Evolutionary conservation across 352 stramenopile genomes (phyloP).

Genomic region (Halophytophthora batemanensis): DNA sequence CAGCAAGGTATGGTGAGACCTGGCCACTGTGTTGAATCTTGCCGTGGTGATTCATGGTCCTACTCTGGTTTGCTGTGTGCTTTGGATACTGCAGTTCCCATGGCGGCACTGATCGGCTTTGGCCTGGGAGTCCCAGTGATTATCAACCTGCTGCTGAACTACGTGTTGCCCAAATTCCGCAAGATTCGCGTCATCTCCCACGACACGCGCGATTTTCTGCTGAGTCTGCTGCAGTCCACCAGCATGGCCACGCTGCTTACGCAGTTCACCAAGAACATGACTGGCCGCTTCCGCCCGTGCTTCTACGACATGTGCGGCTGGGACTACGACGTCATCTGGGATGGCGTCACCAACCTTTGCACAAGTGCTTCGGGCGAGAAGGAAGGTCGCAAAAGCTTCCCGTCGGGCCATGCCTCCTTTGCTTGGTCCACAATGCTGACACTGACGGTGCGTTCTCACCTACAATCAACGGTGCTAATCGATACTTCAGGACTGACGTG

Average conservation of each 20-base stretch:
- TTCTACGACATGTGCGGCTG: conserved; percentile 82
- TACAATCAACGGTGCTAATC: background rate
- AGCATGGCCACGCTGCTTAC: conserved; percentile 54
- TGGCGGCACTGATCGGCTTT: conserved; percentile 32
- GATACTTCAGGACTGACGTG: background rate
- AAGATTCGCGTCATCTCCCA: conserved; percentile 44
- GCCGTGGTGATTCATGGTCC: background rate
- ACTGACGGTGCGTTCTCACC: conserved; percentile 39
- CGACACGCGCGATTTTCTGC: conserved; percentile 70
- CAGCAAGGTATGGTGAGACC: conserved; percentile 21
- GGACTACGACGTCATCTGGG: conserved; percentile 59
- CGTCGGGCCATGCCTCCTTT: conserved; percentile 63
- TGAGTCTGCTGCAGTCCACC: conserved; percentile 47
- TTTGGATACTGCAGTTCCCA: conserved; percentile 30
- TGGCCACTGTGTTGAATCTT: conserved; percentile 1
- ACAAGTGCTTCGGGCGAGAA: conserved; percentile 40
- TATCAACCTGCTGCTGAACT: conserved; percentile 61
- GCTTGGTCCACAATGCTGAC: conserved; percentile 71
- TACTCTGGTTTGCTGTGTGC: background rate
- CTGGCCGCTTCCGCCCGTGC: conserved; percentile 60
- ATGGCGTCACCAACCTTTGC: conserved; percentile 63
- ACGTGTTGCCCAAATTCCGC: conserved; percentile 36
- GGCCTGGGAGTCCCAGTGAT: conserved; percentile 31
- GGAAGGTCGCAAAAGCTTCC: conserved; percentile 66
- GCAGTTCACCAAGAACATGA: conserved; percentile 72